Base-by-base conservation (phyloP, 1,139 yeast genomes). In the Suhomyces kunorum region DNA sequence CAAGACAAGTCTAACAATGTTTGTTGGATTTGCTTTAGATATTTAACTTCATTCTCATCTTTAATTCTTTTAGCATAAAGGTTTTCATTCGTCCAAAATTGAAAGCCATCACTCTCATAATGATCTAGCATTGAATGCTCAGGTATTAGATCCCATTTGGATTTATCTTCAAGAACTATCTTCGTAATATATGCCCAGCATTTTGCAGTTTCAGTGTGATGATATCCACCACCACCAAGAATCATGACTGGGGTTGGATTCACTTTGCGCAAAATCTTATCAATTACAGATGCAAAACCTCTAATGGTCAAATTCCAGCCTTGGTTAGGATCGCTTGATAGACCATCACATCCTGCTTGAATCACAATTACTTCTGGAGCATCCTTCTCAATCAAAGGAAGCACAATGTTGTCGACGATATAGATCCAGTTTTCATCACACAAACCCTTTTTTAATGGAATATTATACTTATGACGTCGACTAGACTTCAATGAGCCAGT, bases 221-320 rank as follows among this genome's bases (percentile, higher is more conserved):
- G 79, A 54, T 85, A 85, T 0, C 95, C 94, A 1, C 94, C 94
- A 1, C 95, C 94, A 0, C 94, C 92, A 1, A 85, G 64, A 6
- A 85, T 47, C 39, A 85, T 51, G 0, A 59, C 47, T 44, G 80
- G 61, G 49, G 71, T 32, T 20, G 48, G 11, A 32, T 51, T 53
- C 50, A 67, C 38, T 3, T 32, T 19, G 1, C 55, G 48, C 2
- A 80, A 39, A 0, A 78, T 38, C 4, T 49, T 36, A 8, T 58
- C 39, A 1, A 84, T 59, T 2, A 59, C 64, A 1, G 50, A 30
- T 0, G 75, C 71, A 22, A 73, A 66, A 0, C 85, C 87, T 31
- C 60, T 56, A 5, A 80, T 70, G 0, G 84, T 71, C 41, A 86
- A 56, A 55, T 83, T 84, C 94, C 92, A 86, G 53, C 83, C 86